Evolutionary conservation across 2,329 filamentous ascomycete genomes (phyloP).

Genomic region (Penicillium sp.): DNA sequence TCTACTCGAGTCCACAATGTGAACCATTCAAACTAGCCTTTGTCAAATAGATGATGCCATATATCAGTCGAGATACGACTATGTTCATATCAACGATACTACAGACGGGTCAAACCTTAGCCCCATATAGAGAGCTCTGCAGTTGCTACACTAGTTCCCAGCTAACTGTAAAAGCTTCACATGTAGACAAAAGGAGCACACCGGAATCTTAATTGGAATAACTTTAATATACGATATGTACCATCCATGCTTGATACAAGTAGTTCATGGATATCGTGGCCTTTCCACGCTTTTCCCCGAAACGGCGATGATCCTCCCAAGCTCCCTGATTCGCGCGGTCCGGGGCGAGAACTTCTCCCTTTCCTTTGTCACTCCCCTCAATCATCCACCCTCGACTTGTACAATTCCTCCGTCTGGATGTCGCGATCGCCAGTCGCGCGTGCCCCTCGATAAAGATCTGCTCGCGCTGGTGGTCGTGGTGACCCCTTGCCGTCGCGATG

Average conservation of each 20-base stretch:
- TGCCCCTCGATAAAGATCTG: slow-evolving; percentile 14
- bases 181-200: background rate
- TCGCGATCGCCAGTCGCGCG: slow-evolving; percentile 16
- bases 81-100: background rate
- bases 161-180: background rate
- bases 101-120: background rate
- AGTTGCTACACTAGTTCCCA: background rate
- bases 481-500: slow-evolving; percentile 37
- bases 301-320: slow-evolving; percentile 23
- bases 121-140: background rate
- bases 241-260: background rate
- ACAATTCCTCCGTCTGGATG: slow-evolving; percentile 14
- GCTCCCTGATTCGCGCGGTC: slow-evolving; percentile 21
- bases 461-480: slow-evolving; percentile 21
- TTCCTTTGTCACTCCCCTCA: slow-evolving; percentile 17
- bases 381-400: slow-evolving; percentile 2
- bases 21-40: background rate
- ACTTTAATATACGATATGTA: background rate
- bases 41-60: background rate
- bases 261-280: background rate
- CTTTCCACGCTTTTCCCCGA: slow-evolving; percentile 17
- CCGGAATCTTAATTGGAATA: background rate
- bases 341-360: slow-evolving; percentile 23
- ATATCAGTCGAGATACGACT: too few species aligned
- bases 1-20: background rate